A percentile compares a stretch with the other conserved stretches of the same genome.
Conservation (phyloP, 139 green algal species). For the Picochlorum sp. region DNA sequence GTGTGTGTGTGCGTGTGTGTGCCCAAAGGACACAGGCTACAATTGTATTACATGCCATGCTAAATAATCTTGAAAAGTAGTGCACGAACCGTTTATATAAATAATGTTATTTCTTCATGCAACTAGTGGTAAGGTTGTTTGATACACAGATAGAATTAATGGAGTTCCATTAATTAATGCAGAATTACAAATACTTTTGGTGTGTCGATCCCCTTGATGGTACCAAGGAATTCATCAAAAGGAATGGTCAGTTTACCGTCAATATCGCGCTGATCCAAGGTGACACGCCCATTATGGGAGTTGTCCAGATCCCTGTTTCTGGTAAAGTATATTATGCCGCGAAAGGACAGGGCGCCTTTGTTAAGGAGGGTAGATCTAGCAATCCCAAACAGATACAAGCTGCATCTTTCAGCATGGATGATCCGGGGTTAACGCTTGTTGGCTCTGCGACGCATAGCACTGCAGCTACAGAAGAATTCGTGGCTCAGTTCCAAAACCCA, state of each 20-base stretch:
- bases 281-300: slow-evolving; percentile 54
- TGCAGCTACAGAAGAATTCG: slow-evolving; percentile 57
- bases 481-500: slow-evolving; percentile 46
- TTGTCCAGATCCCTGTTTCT: slow-evolving; percentile 63
- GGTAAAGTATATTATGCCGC: slow-evolving; percentile 57
- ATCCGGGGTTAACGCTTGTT: slow-evolving; percentile 40
- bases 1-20: no score
- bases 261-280: slow-evolving; percentile 71
- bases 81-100: no score
- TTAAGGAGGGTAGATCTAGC: slow-evolving; percentile 15
- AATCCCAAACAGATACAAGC: slow-evolving; percentile 10
- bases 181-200: slow-evolving; percentile 47
- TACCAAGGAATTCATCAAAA: slow-evolving; percentile 88
- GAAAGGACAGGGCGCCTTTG: slow-evolving; percentile 57
- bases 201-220: slow-evolving; percentile 78
- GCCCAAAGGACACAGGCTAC: no score
- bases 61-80: no score
- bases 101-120: neutral
- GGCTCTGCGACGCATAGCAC: slow-evolving; percentile 45
- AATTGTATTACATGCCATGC: no score
- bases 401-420: slow-evolving; percentile 27
- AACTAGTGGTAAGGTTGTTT: neutral
- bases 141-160: no score
- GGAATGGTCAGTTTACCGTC: slow-evolving; percentile 81
- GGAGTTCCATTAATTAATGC: no score